Evolutionary conservation across 495 filamentous ascomycete genomes (phyloP).

Genomic region (Tuber indicum): DNA sequence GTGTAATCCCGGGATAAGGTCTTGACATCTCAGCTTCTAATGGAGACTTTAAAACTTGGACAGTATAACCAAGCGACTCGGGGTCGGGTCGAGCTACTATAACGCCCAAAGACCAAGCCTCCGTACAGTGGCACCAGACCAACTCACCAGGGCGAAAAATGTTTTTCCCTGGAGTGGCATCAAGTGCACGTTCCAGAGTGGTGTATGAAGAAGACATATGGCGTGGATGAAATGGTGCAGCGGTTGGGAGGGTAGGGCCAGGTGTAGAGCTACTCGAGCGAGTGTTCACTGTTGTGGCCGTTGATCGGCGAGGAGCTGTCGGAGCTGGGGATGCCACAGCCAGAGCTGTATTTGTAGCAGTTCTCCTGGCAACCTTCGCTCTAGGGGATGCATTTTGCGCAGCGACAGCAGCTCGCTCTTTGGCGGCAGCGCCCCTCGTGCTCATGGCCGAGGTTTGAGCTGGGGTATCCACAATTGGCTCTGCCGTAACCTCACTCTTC

Average conservation of each 20-base stretch:
- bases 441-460: conserved; percentile 26
- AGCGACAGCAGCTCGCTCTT: conserved; percentile 15
- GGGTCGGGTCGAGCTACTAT: conserved; percentile 42
- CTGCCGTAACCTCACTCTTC: conserved; percentile 7
- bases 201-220: conserved; percentile 38
- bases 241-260: conserved; percentile 21
- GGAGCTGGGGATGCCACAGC: conserved; percentile 12
- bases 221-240: conserved; percentile 17
- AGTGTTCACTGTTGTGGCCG: conserved; percentile 1
- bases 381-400: conserved; percentile 15
- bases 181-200: conserved; percentile 40
- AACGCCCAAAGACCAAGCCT: conserved; percentile 55
- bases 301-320: conserved; percentile 4
- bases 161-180: conserved; percentile 44
- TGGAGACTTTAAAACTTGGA: conserved; percentile 39
- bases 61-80: conserved; percentile 35
- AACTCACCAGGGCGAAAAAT: conserved; percentile 55
- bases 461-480: conserved; percentile 21
- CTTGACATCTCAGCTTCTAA: conserved; percentile 34
- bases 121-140: conserved; percentile 54
- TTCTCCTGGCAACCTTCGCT: conserved; percentile 17
- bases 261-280: not conserved
- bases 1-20: conserved; percentile 29
- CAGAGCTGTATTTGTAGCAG: conserved; percentile 15
- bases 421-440: conserved; percentile 17